phyloP scores from a whole-genome alignment of 129 eudicot species.

The Helianthus tuberosus region DNA sequence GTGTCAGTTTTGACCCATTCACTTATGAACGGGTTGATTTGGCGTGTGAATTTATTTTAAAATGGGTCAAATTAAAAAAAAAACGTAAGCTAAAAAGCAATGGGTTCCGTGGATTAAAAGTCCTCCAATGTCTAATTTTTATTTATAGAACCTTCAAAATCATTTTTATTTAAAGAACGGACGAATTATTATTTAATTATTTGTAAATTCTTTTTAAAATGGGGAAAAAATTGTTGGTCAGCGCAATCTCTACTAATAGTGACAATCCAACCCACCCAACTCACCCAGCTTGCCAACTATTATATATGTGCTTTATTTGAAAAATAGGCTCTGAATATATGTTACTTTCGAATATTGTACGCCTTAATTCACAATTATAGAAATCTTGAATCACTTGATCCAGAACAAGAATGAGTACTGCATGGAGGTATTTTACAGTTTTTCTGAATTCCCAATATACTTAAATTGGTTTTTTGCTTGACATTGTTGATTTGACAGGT shows the following conservation, averaged over 20 bases:
- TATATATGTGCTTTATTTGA: neutral
- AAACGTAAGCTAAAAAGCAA: no score
- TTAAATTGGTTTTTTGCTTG: conserved; percentile 15
- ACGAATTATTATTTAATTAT: no score
- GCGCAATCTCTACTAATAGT: neutral
- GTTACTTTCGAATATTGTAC: conserved; percentile 13
- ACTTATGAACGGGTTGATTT: neutral
- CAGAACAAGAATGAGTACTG: conserved; percentile 94
- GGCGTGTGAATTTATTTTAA: no score
- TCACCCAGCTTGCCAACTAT: neutral
- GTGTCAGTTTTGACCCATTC: neutral
- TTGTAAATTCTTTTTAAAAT: no score
- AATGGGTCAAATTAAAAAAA: no score
- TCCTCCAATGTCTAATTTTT: no score
- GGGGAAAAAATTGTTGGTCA: no score
- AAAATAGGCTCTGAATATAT: neutral
- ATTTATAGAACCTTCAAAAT: no score
- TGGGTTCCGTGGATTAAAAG: no score
- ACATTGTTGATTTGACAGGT: conserved; percentile 60
- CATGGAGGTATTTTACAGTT: conserved; percentile 77
- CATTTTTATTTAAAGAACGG: no score
- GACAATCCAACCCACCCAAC: neutral
- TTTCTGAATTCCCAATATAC: neutral
- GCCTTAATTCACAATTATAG: conserved; percentile 64
- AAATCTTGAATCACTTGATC: conserved; percentile 90